Conservation (phyloP, 768 basidiomycete genomes). For the Pulveroboletus sp. region DNA sequence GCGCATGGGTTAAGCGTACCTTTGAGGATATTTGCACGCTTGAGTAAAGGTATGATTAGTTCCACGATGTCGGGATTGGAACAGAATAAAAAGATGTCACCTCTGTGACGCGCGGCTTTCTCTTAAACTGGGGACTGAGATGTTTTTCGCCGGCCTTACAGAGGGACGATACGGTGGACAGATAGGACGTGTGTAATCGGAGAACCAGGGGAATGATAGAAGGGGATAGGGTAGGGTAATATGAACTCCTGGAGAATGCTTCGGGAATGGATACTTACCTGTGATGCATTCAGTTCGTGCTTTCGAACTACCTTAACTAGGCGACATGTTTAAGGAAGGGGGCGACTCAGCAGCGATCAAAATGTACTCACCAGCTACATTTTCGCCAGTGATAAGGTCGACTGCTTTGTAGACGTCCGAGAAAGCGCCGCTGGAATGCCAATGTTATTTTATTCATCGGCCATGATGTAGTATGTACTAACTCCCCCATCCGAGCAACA, state of each 20-base stretch:
- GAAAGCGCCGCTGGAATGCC: constrained; percentile 74
- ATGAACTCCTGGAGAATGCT: constrained; percentile 24
- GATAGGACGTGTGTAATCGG: constrained; percentile 10
- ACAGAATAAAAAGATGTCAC: constrained; percentile 42
- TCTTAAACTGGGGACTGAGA: constrained; percentile 90
- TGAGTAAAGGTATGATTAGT: constrained; percentile 18
- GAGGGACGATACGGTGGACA: constrained; percentile 25
- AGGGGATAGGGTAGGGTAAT: constrained; percentile 16
- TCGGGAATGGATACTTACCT: constrained; percentile 56
- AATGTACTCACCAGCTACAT: constrained; percentile 66
- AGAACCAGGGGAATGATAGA: constrained; percentile 20
- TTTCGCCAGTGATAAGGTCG: constrained; percentile 67
- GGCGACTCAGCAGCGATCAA: neutral
- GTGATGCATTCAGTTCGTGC: constrained; percentile 82
- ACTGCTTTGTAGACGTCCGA: constrained; percentile 97
- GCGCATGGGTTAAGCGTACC: constrained; percentile 36
- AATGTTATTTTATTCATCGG: constrained; percentile 12
- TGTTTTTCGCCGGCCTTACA: constrained; percentile 86
- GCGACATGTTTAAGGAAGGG: constrained; percentile 12
- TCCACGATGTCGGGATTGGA: constrained; percentile 11
- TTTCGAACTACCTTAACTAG: constrained; percentile 93
- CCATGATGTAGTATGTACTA: constrained; percentile 32
- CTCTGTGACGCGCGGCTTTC: constrained; percentile 97
- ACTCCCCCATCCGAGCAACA: constrained; percentile 92
- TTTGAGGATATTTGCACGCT: constrained; percentile 98